Evolutionary conservation across 345 rosid species (phyloP).

Genomic region (Salix suchowensis): DNA sequence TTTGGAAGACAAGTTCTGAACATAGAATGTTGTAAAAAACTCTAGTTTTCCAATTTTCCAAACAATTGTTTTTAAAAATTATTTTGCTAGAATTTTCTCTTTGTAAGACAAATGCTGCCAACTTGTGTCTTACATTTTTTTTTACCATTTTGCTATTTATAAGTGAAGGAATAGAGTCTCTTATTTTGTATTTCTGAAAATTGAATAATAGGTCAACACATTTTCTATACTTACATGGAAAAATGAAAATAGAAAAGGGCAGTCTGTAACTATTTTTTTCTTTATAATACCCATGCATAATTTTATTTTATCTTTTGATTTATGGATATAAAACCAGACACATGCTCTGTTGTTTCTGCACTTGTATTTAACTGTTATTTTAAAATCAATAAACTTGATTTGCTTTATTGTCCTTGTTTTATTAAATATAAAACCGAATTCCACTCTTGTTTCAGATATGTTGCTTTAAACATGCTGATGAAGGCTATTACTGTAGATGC

Average conservation of each 20-base stretch:
- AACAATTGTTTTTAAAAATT: not conserved
- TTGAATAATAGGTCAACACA: not conserved
- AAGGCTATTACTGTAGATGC: conserved; percentile 83
- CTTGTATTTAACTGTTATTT: not conserved
- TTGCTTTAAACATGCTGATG: conserved; percentile 96
- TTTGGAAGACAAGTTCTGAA: too few species aligned
- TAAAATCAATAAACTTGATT: not conserved
- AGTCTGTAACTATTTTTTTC: not conserved
- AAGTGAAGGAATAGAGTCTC: not conserved
- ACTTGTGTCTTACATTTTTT: not conserved
- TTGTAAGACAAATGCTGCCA: not conserved
- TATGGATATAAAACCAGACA: not conserved
- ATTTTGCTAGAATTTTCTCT: not conserved
- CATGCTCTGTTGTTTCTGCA: not conserved
- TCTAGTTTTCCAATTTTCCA: not conserved
- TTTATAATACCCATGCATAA: not conserved
- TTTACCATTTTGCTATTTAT: not conserved
- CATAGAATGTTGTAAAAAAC: not conserved
- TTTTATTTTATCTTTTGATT: not conserved
- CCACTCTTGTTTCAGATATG: conserved; percentile 56
- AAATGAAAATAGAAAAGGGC: not conserved
- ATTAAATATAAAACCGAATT: conserved; percentile 7
- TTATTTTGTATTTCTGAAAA: not conserved
- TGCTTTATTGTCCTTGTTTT: not conserved
- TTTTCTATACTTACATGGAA: not conserved